Percentiles rank a stretch among this genome's conserved stretches.
phyloP scores from a whole-genome alignment of 352 stramenopile genomes.

The Phytophthora litchii region DNA sequence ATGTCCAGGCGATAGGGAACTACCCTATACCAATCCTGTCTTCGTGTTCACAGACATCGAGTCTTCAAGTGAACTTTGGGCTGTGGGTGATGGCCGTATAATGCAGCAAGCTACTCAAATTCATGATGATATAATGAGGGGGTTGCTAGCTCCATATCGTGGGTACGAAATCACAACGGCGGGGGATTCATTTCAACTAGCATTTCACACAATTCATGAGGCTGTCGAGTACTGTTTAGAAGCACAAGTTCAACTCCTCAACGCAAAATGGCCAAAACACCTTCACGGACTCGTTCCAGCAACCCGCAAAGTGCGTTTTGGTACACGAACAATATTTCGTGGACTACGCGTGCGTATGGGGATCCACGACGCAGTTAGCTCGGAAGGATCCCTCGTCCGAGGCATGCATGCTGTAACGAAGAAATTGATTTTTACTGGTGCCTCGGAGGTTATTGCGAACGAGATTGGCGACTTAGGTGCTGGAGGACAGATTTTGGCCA shows the following conservation, averaged over 20 bases:
- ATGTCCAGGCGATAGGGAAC: conserved; percentile 3
- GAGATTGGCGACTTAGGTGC: conserved; percentile 53
- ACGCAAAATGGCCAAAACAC: conserved; percentile 59
- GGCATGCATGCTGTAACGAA: conserved; percentile 51
- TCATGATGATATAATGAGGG: conserved; percentile 47
- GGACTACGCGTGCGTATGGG: conserved; percentile 58
- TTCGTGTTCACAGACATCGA: conserved; percentile 72
- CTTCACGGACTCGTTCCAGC: conserved; percentile 46
- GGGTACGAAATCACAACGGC: conserved; percentile 76
- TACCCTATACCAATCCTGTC: conserved; percentile 38
- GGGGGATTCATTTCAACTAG: conserved; percentile 68
- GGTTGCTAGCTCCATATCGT: conserved; percentile 36
- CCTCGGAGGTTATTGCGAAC: conserved; percentile 53
- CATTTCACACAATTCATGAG: conserved; percentile 61
- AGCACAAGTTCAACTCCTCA: conserved; percentile 47
- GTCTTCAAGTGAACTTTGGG: conserved; percentile 56
- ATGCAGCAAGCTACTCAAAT: conserved; percentile 45
- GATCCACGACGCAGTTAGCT: conserved; percentile 41
- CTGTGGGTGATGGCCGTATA: conserved; percentile 31
- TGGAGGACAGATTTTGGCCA: conserved; percentile 62
- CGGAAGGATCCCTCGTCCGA: conserved; percentile 37
- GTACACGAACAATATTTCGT: conserved; percentile 38
- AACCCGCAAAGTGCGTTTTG: conserved; percentile 37
- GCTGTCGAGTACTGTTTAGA: conserved; percentile 57
- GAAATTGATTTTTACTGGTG: conserved; percentile 49